These are phyloP conservation scores for Lactifluus volemus DNA, from an alignment of 768 basidiomycete species.

Conservation along the genomic window DNA sequence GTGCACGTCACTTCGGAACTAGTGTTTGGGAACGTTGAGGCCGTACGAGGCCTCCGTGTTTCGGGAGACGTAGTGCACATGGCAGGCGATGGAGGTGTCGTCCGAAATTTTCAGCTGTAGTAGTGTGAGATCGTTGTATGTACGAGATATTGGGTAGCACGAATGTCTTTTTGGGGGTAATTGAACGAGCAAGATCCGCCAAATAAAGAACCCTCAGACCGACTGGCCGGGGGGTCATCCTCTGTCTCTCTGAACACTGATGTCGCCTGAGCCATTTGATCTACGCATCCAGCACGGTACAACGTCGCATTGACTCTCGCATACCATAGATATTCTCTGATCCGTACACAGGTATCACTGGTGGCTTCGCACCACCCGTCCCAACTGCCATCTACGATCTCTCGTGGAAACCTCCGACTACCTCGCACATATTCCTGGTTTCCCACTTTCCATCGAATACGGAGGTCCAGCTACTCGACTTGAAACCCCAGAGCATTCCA, in stretches of 20 bases:
- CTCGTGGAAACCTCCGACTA: conserved; percentile 30
- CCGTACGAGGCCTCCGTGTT: conserved; percentile 12
- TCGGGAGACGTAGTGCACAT: conserved; percentile 8
- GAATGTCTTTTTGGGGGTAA: not conserved
- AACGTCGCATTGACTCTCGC: not conserved
- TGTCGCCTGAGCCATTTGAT: conserved; percentile 45
- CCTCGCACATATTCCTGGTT: conserved; percentile 36
- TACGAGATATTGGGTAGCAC: not conserved
- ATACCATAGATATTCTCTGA: not conserved
- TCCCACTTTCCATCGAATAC: conserved; percentile 43
- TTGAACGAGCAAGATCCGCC: not conserved
- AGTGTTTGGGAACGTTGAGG: conserved; percentile 20
- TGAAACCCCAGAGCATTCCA: conserved; percentile 36
- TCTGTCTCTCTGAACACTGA: conserved; percentile 24
- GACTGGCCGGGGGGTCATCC: not conserved
- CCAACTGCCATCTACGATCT: conserved; percentile 48
- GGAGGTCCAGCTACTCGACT: conserved; percentile 33
- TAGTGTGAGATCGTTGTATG: not conserved
- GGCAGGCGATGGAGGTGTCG: conserved; percentile 15
- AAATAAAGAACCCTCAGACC: not conserved
- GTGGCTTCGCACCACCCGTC: conserved; percentile 66
- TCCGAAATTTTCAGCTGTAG: conserved; percentile 16
- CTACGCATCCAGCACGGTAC: conserved; percentile 55
- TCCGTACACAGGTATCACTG: conserved; percentile 49
- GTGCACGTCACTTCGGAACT: conserved; percentile 9